phyloP scores from a whole-genome alignment of 1,284 basidiomycete species.

The Ustilago trichophora region DNA sequence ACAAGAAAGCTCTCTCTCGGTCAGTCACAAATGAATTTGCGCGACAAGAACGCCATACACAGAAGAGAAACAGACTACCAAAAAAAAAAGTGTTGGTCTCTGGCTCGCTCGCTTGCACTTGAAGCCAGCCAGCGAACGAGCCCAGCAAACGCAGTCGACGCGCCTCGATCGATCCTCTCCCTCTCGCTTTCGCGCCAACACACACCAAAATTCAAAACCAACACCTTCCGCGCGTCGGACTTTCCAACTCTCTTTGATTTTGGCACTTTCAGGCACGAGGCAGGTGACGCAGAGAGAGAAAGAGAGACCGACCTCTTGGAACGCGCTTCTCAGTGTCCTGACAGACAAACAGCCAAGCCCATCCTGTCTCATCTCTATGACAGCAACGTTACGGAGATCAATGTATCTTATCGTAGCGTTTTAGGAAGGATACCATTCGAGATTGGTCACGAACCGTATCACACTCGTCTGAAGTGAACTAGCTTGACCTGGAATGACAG shows the following conservation, averaged over 20 bases:
- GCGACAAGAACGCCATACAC: slow-evolving; percentile 1
- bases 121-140: slow-evolving; percentile 1
- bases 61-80: not conserved
- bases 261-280: not conserved
- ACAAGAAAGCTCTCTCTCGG: no score
- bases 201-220: slow-evolving; percentile 2
- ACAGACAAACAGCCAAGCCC: no score
- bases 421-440: no score
- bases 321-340: no score
- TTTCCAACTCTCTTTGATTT: not conserved
- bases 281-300: not conserved
- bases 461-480: no score
- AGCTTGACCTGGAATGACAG: no score
- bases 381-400: no score
- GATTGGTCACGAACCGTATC: no score
- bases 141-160: slow-evolving; percentile 21
- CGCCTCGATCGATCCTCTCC: slow-evolving; percentile 28
- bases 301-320: not conserved
- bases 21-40: slow-evolving; percentile 5
- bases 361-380: no score
- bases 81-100: slow-evolving; percentile 44
- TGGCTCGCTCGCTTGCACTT: not conserved
- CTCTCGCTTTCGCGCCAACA: slow-evolving; percentile 22
- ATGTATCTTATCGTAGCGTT: no score
- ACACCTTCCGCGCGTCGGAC: slow-evolving; percentile 1